Evolutionary conservation across 371 early-diverging fungal genomes (phyloP).

Genomic region (Zychaea mexicana): DNA sequence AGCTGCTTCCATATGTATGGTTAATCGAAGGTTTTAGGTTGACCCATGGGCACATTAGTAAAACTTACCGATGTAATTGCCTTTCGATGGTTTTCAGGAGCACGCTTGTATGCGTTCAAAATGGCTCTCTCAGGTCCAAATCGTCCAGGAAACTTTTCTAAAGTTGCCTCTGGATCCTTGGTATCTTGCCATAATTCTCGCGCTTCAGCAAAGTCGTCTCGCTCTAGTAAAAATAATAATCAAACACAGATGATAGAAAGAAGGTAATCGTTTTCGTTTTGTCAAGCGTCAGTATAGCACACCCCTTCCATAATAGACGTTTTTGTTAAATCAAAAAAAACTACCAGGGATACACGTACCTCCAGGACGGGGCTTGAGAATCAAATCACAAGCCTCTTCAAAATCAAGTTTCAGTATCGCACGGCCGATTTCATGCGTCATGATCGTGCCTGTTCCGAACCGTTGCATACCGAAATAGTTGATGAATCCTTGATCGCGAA

Average conservation of each 20-base stretch:
- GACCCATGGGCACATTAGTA: too few species aligned
- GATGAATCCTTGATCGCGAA: constrained; percentile 81
- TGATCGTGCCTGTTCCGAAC: constrained; percentile 89
- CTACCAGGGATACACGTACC: constrained; percentile 49
- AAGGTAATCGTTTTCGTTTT: too few species aligned
- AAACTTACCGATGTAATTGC: constrained; percentile 71
- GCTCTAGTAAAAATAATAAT: constrained; percentile 37
- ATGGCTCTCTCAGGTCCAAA: constrained; percentile 79
- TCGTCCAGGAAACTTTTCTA: constrained; percentile 69
- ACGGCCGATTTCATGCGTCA: constrained; percentile 89
- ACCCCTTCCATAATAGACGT: not conserved
- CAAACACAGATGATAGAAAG: not conserved
- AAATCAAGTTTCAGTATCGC: constrained; percentile 79
- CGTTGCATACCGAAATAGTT: constrained; percentile 99
- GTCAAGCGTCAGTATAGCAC: too few species aligned
- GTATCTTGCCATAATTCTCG: constrained; percentile 71
- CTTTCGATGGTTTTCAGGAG: constrained; percentile 51
- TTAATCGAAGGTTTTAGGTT: too few species aligned
- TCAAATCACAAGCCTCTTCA: constrained; percentile 74
- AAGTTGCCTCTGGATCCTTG: constrained; percentile 61
- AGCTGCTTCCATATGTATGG: constrained; percentile 42
- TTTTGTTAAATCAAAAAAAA: not conserved
- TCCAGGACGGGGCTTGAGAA: constrained; percentile 76
- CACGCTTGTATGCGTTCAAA: constrained; percentile 50
- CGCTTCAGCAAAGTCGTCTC: constrained; percentile 60